phyloP scores from a whole-genome alignment of 1,284 basidiomycete genomes.

The Peniophora sp. region DNA sequence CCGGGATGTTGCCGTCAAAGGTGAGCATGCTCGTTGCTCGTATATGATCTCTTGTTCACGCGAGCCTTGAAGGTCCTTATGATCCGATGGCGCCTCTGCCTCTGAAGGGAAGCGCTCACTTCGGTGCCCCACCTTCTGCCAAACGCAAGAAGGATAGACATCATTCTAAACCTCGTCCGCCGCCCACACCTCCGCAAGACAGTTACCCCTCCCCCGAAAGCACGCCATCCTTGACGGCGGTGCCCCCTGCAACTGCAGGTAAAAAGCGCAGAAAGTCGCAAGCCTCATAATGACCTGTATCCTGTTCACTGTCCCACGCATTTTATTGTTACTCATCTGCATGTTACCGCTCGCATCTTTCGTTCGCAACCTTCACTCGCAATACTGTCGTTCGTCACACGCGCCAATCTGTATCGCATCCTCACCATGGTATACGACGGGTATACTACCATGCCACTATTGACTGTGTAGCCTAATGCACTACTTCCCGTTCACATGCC shows the following conservation, averaged over 20 bases:
- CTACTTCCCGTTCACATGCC: too few relatives aligned
- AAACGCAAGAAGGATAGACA: constrained; percentile 8
- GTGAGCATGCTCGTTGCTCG: constrained; percentile 21
- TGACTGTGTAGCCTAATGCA: too few relatives aligned
- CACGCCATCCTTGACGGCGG: constrained; percentile 7
- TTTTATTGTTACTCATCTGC: too few relatives aligned
- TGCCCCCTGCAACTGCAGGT: constrained; percentile 17
- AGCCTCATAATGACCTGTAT: constrained; percentile 10
- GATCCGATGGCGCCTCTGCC: neutral
- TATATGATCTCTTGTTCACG: neutral
- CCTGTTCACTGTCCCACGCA: too few relatives aligned
- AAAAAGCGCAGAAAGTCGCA: constrained; percentile 31
- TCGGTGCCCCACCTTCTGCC: constrained; percentile 11
- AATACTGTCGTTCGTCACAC: constrained; percentile 7
- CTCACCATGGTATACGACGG: too few relatives aligned
- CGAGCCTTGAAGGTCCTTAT: neutral
- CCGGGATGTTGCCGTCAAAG: constrained; percentile 33
- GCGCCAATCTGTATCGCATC: neutral
- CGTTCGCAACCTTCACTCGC: constrained; percentile 5
- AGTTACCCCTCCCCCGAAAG: constrained; percentile 10
- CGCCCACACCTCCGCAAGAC: constrained; percentile 1
- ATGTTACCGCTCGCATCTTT: constrained; percentile 6
- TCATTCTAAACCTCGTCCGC: constrained; percentile 1
- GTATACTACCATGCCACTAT: too few relatives aligned
- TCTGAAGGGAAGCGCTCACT: neutral